These are phyloP conservation scores for Cerioporus squamosus DNA, from an alignment of 1,284 basidiomycete genomes.

Conservation along the genomic window DNA sequence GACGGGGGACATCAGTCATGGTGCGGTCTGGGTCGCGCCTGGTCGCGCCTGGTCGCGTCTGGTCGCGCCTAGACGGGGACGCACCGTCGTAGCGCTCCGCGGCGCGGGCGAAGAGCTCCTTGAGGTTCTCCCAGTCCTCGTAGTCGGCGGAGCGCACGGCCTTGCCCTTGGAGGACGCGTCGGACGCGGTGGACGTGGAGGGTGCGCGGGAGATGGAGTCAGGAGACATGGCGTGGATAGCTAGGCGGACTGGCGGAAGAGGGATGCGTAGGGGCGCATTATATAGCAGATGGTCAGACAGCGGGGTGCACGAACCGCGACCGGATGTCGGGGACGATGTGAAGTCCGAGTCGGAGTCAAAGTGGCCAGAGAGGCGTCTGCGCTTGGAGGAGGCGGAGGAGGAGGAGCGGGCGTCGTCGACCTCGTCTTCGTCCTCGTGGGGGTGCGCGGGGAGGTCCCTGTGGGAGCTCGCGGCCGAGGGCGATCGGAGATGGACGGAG, in stretches of 20 bases:
- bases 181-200: conserved; percentile 9
- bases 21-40: not conserved
- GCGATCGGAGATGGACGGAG: conserved; percentile 6
- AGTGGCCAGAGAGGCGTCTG: conserved; percentile 30
- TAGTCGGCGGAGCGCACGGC: conserved; percentile 37
- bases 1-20: not conserved
- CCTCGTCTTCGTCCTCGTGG: too few relatives aligned
- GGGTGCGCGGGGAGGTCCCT: conserved; percentile 8
- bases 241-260: not conserved
- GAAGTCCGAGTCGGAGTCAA: conserved; percentile 14
- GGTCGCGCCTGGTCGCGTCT: not conserved
- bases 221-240: conserved; percentile 4
- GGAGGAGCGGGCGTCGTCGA: conserved; percentile 33
- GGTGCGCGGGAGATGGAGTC: conserved; percentile 4
- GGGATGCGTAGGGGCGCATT: not conserved
- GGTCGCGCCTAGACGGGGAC: too few relatives aligned
- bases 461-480: conserved; percentile 3
- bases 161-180: conserved; percentile 13
- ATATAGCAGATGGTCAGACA: conserved; percentile 1
- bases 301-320: conserved; percentile 6
- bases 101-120: conserved; percentile 60
- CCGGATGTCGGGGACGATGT: conserved; percentile 22
- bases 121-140: conserved; percentile 69
- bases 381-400: conserved; percentile 35
- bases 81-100: conserved; percentile 62